phyloP scores from a whole-genome alignment of 768 basidiomycete genomes.

The Lentinula sp. region DNA sequence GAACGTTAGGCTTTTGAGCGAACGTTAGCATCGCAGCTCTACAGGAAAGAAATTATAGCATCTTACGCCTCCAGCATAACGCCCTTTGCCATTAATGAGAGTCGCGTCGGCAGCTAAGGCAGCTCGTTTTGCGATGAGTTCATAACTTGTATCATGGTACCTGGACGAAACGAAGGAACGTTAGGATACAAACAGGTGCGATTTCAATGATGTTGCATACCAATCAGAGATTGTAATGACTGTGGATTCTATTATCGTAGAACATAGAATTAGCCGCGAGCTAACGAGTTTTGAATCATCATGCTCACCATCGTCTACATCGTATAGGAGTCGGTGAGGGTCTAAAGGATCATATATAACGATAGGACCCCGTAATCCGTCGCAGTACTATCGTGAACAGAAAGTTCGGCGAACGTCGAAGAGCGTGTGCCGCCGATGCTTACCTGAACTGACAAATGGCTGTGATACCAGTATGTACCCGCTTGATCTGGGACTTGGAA shows the following conservation, averaged over 20 bases:
- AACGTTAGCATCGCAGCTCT: not conserved
- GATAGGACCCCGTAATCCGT: conserved; percentile 26
- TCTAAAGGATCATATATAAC: conserved; percentile 33
- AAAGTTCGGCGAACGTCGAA: not conserved
- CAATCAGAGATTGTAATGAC: conserved; percentile 11
- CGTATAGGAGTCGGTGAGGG: conserved; percentile 32
- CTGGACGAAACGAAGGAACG: conserved; percentile 11
- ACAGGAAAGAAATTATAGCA: conserved; percentile 10
- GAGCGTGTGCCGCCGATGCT: not conserved
- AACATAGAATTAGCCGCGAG: not conserved
- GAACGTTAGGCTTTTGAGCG: conserved; percentile 4
- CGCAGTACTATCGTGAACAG: not conserved
- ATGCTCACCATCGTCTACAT: conserved; percentile 32
- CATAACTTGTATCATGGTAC: conserved; percentile 27
- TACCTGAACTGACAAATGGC: conserved; percentile 25
- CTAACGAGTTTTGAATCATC: not conserved
- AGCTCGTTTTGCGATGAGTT: conserved; percentile 11
- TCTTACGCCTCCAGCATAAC: conserved; percentile 27
- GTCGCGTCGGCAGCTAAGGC: conserved; percentile 20
- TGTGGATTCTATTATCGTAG: not conserved
- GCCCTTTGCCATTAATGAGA: conserved; percentile 42
- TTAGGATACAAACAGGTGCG: conserved; percentile 3
- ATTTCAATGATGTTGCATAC: not conserved
- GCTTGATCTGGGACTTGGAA: conserved; percentile 17
- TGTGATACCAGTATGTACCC: conserved; percentile 39